Percentiles rank a stretch among this genome's conserved stretches.
Evolutionary conservation across 768 basidiomycete species (phyloP).

Genomic region (Agrocybe praecox): DNA sequence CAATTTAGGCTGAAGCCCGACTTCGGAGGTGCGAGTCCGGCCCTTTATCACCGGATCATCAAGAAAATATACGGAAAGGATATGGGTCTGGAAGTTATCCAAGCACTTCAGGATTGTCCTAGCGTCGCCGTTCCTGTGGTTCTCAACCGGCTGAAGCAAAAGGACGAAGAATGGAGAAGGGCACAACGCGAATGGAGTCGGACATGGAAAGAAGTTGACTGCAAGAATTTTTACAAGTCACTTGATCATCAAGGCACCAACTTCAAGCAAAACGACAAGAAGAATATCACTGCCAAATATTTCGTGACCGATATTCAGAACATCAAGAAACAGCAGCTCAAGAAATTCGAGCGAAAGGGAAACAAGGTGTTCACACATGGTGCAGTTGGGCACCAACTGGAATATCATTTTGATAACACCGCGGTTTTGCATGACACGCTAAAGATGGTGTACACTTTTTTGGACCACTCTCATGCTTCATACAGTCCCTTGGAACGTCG

Average conservation of each 20-base stretch:
- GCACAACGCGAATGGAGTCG: constrained; percentile 94
- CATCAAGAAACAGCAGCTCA: constrained; percentile 61
- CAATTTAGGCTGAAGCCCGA: constrained; percentile 82
- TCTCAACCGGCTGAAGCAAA: constrained; percentile 83
- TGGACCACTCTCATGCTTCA: constrained; percentile 82
- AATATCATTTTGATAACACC: constrained; percentile 76
- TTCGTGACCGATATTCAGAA: constrained; percentile 82
- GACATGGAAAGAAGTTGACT: constrained; percentile 96
- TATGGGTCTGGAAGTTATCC: constrained; percentile 71
- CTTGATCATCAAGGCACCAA: constrained; percentile 94
- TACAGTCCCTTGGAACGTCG: constrained; percentile 81
- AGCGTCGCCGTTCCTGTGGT: constrained; percentile 91
- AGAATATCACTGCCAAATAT: constrained; percentile 80
- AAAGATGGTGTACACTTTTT: constrained; percentile 88
- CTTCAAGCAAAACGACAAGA: constrained; percentile 97
- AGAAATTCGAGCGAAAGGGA: constrained; percentile 34
- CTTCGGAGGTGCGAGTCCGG: constrained; percentile 86
- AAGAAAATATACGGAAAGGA: constrained; percentile 93
- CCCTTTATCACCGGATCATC: constrained; percentile 89
- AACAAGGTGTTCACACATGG: constrained; percentile 44
- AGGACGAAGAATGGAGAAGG: constrained; percentile 97
- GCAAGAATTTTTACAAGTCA: constrained; percentile 97
- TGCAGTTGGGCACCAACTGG: constrained; percentile 70
- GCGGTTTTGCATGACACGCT: constrained; percentile 85
- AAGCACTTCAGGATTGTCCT: constrained; percentile 91